Percentiles rank a stretch among this genome's conserved stretches.
Evolutionary conservation across 148 eudicot species (phyloP).

Genomic region (Nepenthes gracilis): DNA sequence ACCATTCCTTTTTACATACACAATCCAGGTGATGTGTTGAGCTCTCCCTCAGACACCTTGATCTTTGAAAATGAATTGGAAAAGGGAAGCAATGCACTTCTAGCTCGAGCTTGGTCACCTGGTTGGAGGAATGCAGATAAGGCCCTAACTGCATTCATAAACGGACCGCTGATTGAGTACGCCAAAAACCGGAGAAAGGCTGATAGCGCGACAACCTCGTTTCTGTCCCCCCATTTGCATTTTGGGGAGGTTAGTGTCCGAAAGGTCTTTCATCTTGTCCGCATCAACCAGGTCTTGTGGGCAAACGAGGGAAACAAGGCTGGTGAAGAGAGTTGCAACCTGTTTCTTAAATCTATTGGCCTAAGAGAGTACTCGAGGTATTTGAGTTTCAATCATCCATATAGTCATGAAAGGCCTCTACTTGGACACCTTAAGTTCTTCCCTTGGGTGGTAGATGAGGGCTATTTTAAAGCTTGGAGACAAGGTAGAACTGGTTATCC

Average conservation of each 20-base stretch:
- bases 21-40: slow-evolving; percentile 61
- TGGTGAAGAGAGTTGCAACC: slow-evolving; percentile 84
- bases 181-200: slow-evolving; percentile 84
- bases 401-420: slow-evolving; percentile 86
- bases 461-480: slow-evolving; percentile 87
- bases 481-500: slow-evolving; percentile 99
- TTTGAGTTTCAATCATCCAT: slow-evolving; percentile 90
- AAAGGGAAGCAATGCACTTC: slow-evolving; percentile 92
- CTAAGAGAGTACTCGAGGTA: slow-evolving; percentile 93
- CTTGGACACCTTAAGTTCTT: slow-evolving; percentile 86
- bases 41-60: slow-evolving; percentile 57
- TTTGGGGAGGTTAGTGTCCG: slow-evolving; percentile 93
- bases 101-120: slow-evolving; percentile 98
- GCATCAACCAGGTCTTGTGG: slow-evolving; percentile 84
- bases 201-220: slow-evolving; percentile 92
- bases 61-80: slow-evolving; percentile 82
- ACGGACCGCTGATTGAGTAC: slow-evolving; percentile 78
- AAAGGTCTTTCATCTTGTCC: slow-evolving; percentile 77
- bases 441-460: slow-evolving; percentile 91
- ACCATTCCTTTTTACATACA: neutral
- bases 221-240: slow-evolving; percentile 94
- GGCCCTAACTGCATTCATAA: slow-evolving; percentile 72
- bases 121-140: slow-evolving; percentile 97
- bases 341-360: slow-evolving; percentile 93
- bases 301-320: slow-evolving; percentile 83